Evolutionary conservation across 371 early-diverging fungal genomes (phyloP).

Genomic region (Actinomortierella ambigua): DNA sequence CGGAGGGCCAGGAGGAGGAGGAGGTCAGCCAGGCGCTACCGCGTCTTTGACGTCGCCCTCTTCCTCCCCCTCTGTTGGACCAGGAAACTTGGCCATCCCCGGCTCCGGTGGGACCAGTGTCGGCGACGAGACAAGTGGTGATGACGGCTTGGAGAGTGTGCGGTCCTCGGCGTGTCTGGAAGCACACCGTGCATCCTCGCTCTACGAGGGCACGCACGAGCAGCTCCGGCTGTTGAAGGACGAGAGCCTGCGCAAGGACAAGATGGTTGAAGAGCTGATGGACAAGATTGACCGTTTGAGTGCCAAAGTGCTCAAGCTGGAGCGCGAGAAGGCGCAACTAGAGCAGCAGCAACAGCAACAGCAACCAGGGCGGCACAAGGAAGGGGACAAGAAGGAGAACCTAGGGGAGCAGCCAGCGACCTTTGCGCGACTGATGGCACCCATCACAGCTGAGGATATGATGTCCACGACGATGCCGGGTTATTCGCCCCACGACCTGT

Average conservation of each 20-base stretch:
- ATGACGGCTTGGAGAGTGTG: constrained; percentile 10
- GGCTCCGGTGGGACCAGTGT: too few relatives aligned
- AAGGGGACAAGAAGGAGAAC: not conserved
- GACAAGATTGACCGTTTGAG: constrained; percentile 12
- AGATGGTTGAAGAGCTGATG: constrained; percentile 18
- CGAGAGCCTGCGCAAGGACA: constrained; percentile 28
- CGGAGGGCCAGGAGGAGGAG: too few relatives aligned
- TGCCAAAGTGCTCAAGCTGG: constrained; percentile 18
- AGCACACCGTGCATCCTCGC: not conserved
- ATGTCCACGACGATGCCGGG: constrained; percentile 25
- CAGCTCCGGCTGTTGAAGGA: constrained; percentile 29
- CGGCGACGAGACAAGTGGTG: too few relatives aligned
- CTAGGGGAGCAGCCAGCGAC: too few relatives aligned
- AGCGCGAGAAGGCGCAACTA: constrained; percentile 24
- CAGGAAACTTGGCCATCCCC: too few relatives aligned
- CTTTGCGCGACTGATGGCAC: too few relatives aligned
- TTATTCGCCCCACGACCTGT: too few relatives aligned
- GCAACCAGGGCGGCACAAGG: constrained; percentile 11
- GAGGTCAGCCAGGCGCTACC: too few relatives aligned
- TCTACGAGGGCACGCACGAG: not conserved
- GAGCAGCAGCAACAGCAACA: constrained; percentile 1
- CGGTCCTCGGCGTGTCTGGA: constrained; percentile 13
- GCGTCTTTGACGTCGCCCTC: too few relatives aligned
- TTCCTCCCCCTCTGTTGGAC: too few relatives aligned
- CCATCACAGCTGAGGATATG: constrained; percentile 29